phyloP scores from a whole-genome alignment of 257 asterid species.

The Forsythia viridissima region DNA sequence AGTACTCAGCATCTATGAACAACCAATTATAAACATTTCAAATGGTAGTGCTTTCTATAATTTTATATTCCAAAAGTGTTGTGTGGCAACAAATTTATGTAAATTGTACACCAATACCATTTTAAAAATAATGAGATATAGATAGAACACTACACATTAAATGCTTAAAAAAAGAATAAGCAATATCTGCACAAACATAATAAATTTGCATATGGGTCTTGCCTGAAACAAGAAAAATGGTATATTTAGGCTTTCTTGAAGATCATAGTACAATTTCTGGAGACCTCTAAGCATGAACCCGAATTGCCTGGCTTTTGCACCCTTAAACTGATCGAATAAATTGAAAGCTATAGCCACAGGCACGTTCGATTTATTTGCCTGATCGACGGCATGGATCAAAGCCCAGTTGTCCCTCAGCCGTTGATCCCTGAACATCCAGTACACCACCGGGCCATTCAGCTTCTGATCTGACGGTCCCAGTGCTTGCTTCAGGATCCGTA shows the following conservation, averaged over 20 bases:
- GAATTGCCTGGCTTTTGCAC: constrained; percentile 92
- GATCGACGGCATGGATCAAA: constrained; percentile 87
- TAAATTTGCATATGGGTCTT: constrained; percentile 1
- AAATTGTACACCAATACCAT: background rate
- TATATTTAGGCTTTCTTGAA: constrained; percentile 44
- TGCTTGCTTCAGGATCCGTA: constrained; percentile 63
- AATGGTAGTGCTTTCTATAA: background rate
- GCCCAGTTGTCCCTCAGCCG: constrained; percentile 95
- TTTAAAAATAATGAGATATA: no score
- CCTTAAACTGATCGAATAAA: constrained; percentile 75
- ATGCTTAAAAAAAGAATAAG: background rate
- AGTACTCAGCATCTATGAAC: no score
- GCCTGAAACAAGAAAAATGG: constrained; percentile 89
- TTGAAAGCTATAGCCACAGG: constrained; percentile 89
- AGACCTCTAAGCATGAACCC: constrained; percentile 98
- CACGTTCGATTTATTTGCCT: constrained; percentile 66
- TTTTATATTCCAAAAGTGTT: no score
- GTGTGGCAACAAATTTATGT: background rate
- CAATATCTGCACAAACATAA: background rate
- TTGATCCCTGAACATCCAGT: constrained; percentile 99
- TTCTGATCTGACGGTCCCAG: constrained; percentile 25
- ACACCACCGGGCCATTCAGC: constrained; percentile 78
- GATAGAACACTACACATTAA: background rate
- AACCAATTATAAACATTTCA: background rate
- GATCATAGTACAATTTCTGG: constrained; percentile 47